A percentile compares a stretch with the other conserved stretches of the same genome.
These are phyloP conservation scores for Clohesyomyces aquaticus DNA, from an alignment of 495 filamentous ascomycete species.

Conservation along the genomic window DNA sequence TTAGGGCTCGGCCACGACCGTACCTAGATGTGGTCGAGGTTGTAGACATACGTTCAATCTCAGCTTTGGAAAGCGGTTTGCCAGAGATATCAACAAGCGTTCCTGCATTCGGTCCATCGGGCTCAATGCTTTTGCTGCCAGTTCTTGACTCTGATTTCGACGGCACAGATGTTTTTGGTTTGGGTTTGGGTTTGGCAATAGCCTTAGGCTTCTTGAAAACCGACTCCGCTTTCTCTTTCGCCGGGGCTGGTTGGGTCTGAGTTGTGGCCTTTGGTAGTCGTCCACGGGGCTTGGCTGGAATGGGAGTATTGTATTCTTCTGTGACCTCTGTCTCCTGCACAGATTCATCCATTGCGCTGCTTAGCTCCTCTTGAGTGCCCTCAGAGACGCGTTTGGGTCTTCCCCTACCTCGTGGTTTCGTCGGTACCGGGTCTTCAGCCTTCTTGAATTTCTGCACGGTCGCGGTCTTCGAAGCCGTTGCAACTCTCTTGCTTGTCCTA, in stretches of 20 bases:
- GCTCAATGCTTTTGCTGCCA: slow-evolving; percentile 23
- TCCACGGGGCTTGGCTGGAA: slow-evolving; percentile 12
- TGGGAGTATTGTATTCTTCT: not conserved
- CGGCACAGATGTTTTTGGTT: slow-evolving; percentile 3
- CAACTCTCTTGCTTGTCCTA: not conserved
- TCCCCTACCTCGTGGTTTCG: slow-evolving; percentile 2
- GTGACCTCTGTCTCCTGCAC: slow-evolving; percentile 5
- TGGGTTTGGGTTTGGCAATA: slow-evolving; percentile 21
- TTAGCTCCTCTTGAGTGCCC: slow-evolving; percentile 11
- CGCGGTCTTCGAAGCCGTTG: not conserved
- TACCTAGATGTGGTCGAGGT: slow-evolving; percentile 49
- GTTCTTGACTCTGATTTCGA: slow-evolving; percentile 37
- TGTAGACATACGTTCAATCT: slow-evolving; percentile 22
- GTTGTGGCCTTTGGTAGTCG: slow-evolving; percentile 16
- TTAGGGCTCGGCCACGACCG: slow-evolving; percentile 59
- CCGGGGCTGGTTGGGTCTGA: not conserved
- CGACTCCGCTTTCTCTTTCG: slow-evolving; percentile 1
- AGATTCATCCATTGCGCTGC: slow-evolving; percentile 1
- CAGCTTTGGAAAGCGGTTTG: slow-evolving; percentile 21
- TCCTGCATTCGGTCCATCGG: slow-evolving; percentile 12
- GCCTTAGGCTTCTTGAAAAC: slow-evolving; percentile 30
- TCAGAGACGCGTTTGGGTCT: slow-evolving; percentile 18
- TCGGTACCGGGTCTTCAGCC: not conserved
- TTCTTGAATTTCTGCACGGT: not conserved
- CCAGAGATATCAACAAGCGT: slow-evolving; percentile 24